Conservation (phyloP, 2,329 filamentous ascomycete species). For the Trichophaea hybrida region DNA sequence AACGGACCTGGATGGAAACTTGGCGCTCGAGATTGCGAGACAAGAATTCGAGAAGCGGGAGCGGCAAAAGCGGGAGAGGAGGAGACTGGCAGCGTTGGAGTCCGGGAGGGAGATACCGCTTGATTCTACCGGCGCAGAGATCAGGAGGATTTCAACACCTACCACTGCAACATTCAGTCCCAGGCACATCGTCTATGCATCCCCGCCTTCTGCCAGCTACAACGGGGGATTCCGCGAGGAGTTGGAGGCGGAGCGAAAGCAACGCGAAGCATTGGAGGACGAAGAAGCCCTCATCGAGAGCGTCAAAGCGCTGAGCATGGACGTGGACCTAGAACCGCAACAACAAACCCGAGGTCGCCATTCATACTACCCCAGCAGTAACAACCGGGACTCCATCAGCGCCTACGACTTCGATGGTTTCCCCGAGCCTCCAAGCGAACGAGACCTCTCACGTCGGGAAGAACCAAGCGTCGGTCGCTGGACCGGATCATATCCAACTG, state of each 20-base stretch:
- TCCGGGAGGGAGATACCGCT: constrained; percentile 9
- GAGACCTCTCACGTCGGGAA: not conserved
- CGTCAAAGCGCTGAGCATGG: constrained; percentile 16
- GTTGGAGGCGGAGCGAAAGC: constrained; percentile 14
- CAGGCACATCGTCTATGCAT: not conserved
- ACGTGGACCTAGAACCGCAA: not conserved
- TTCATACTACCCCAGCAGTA: constrained; percentile 4
- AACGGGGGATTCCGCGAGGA: not conserved
- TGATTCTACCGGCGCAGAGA: constrained; percentile 19
- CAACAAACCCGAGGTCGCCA: constrained; percentile 7
- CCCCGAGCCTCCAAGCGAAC: constrained; percentile 3
- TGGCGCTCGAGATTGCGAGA: constrained; percentile 63
- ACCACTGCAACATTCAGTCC: not conserved
- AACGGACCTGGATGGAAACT: constrained; percentile 53
- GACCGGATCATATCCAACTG: constrained; percentile 16
- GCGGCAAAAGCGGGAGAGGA: constrained; percentile 43
- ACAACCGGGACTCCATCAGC: constrained; percentile 7
- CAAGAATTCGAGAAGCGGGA: constrained; percentile 56
- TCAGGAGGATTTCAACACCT: constrained; percentile 15
- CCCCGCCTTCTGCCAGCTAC: not conserved
- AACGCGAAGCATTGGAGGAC: constrained; percentile 17
- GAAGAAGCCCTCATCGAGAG: constrained; percentile 12
- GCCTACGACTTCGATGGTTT: constrained; percentile 4
- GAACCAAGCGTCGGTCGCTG: constrained; percentile 11
- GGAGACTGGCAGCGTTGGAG: constrained; percentile 28